Base-by-base conservation (phyloP, 1,284 basidiomycete genomes). In the Inonotus obliquus region DNA sequence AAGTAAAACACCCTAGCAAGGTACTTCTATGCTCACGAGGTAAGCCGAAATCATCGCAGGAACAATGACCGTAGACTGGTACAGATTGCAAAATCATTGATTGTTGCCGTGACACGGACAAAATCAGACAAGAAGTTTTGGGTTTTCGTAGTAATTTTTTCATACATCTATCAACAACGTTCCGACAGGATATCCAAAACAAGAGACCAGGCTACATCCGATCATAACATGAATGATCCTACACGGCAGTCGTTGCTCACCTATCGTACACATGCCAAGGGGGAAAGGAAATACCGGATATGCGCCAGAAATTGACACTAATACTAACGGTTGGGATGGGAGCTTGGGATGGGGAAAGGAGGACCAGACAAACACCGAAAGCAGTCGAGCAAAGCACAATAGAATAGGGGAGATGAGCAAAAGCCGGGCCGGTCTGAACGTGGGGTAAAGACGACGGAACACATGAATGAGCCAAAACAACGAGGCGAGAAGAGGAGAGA, bases 341-440 rank as follows among this genome's bases (percentile, higher is more conserved):
- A 23, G 32, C 19, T 39, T 41, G 54, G 35, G 41, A 39, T n/a
- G 21, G 38, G 54, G 17, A 54, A n/a, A 35, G 37, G 54, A 25
- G 17, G 19, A 6, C n/a, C 37, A 21, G 25, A 21, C 13, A n/a
- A 19, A 23, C 23, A 55, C 11, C 19, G 47, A 55, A 25, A 55
- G 38, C 54, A 39, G 32, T 39, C 54, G 23, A 41, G 37, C 54
- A 55, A 55, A 55, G 54, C 54, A 55, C 32, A 55, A 38, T 41
- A 55, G 35, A 55, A 19, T 37, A 55, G 39, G 23, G 37, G 47
- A 23, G 47, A 11, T 1, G 9, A 49, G 47, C 1, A 49, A 49
- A 49, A 6, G 47, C 47, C 47, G 47, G 25, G 23, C 47, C 47
- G 23, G 47, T 27, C 45, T 23, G 47, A 49, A 49, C 25, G 23